phyloP scores from a whole-genome alignment of 768 basidiomycete species.

The Phaeotremella skinneri region DNA sequence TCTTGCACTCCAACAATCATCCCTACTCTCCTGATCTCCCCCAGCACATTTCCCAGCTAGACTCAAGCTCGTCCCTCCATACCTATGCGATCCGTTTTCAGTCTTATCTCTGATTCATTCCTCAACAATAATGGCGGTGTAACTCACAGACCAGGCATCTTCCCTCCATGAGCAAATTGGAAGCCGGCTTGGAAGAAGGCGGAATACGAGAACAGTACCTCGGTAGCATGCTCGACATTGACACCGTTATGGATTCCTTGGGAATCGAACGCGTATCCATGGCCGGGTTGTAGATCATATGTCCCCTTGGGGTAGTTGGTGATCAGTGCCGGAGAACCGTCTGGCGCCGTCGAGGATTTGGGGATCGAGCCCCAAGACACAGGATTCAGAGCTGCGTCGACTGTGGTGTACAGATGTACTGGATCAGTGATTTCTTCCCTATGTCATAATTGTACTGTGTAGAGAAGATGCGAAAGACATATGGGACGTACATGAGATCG shows the following conservation, averaged over 20 bases:
- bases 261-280: conserved; percentile 71
- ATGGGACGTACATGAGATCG: conserved; percentile 12
- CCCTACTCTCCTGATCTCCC: conserved; percentile 60
- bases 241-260: conserved; percentile 60
- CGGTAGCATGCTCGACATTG: conserved; percentile 62
- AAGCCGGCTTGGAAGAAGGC: conserved; percentile 65
- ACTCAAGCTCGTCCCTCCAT: conserved; percentile 59
- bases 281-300: conserved; percentile 21
- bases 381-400: conserved; percentile 39
- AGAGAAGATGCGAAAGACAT: no score
- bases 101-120: no score
- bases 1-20: conserved; percentile 64
- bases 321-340: conserved; percentile 36
- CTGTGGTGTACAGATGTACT: conserved; percentile 7
- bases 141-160: conserved; percentile 62
- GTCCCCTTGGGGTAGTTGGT: conserved; percentile 35
- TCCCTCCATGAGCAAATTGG: conserved; percentile 67
- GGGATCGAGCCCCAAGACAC: conserved; percentile 37
- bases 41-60: conserved; percentile 63
- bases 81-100: no score
- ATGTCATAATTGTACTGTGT: no score
- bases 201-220: conserved; percentile 68
- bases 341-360: conserved; percentile 26
- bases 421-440: not conserved
- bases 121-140: no score